A percentile compares a stretch with the other conserved stretches of the same genome.
Evolutionary conservation across 768 basidiomycete species (phyloP).

Genomic region (Lactarius tabidus): DNA sequence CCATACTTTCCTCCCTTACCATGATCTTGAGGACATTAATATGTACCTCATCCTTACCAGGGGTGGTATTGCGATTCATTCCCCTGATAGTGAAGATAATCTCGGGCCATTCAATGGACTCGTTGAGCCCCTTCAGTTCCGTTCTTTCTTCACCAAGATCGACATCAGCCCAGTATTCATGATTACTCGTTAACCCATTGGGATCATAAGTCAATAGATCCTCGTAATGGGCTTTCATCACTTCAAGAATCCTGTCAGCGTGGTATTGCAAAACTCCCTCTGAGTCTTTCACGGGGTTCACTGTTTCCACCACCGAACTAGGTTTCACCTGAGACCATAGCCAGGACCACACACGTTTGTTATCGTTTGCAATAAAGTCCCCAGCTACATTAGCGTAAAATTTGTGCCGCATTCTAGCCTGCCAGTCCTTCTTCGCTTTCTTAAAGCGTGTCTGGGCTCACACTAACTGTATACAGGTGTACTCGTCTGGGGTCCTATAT

Average conservation of each 20-base stretch:
- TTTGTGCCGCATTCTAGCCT: background rate
- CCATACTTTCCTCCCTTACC: conserved; percentile 1
- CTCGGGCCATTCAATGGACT: background rate
- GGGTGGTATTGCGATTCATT: background rate
- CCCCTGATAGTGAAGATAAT: background rate
- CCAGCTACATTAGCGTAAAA: background rate
- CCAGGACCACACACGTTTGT: background rate
- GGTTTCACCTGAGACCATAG: background rate
- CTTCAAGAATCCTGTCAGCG: background rate
- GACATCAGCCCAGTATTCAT: background rate
- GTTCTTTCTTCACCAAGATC: background rate
- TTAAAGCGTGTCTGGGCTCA: background rate
- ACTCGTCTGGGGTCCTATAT: background rate
- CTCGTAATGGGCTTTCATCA: background rate
- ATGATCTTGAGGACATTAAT: conserved; percentile 7
- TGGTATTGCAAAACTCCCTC: background rate
- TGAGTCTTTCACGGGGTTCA: background rate
- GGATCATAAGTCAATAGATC: conserved; percentile 10
- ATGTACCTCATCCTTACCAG: conserved; percentile 4
- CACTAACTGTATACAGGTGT: background rate
- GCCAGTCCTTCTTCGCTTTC: background rate
- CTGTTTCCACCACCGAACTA: accelerated
- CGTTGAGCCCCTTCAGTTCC: background rate
- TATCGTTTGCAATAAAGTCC: background rate
- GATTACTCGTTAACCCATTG: background rate